phyloP scores from a whole-genome alignment of 1,139 yeast species.

The Yamadazyma blattariae region DNA sequence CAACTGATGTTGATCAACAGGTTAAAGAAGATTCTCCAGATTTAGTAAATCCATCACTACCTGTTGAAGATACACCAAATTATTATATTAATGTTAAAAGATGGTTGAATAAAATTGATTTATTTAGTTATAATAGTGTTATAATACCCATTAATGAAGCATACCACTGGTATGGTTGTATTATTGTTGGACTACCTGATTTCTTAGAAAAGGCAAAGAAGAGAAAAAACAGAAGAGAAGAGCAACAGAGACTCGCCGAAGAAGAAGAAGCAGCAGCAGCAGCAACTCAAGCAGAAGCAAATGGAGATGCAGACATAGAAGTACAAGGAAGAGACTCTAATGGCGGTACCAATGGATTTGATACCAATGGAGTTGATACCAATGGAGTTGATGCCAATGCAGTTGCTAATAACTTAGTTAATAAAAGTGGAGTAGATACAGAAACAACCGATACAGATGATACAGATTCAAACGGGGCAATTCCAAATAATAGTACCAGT shows the following conservation, averaged over 20 bases:
- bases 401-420: background rate
- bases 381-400: too few relatives aligned
- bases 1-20: too few relatives aligned
- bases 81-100: slow-evolving; percentile 65
- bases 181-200: slow-evolving; percentile 50
- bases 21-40: background rate
- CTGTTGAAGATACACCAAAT: slow-evolving; percentile 15
- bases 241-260: background rate
- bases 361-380: too few relatives aligned
- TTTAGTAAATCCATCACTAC: too few relatives aligned
- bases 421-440: background rate
- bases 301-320: background rate
- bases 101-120: slow-evolving; percentile 75
- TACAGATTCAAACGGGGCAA: too few relatives aligned
- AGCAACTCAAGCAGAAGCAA: background rate
- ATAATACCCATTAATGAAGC: slow-evolving; percentile 81
- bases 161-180: slow-evolving; percentile 86
- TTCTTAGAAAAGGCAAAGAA: slow-evolving; percentile 13
- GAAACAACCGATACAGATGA: background rate
- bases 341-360: too few relatives aligned
- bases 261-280: background rate
- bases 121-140: slow-evolving; percentile 59
- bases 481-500: too few relatives aligned
- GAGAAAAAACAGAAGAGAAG: background rate
- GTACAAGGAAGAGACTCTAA: too few relatives aligned